Conservation (phyloP, 371 early-diverging fungal genomes). For the Rhizopus arrhizus region DNA sequence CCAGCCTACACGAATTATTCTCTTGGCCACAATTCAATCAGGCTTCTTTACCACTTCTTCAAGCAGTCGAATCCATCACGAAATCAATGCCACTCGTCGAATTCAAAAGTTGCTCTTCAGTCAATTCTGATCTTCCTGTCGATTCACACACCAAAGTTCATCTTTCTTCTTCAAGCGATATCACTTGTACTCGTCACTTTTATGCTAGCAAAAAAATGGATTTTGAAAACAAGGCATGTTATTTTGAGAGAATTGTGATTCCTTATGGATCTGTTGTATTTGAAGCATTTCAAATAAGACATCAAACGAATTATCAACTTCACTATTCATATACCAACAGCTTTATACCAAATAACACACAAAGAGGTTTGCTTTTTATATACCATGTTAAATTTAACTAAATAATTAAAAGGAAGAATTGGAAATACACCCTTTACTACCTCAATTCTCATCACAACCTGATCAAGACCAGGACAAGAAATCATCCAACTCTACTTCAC, state of each 20-base stretch:
- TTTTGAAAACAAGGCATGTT: constrained; percentile 15
- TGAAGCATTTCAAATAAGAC: constrained; percentile 33
- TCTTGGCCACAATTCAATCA: constrained; percentile 40
- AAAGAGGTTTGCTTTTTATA: background rate
- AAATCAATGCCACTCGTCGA: constrained; percentile 4
- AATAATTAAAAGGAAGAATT: constrained; percentile 6
- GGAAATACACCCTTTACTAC: background rate
- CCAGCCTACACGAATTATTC: constrained; percentile 34
- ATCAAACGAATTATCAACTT: background rate
- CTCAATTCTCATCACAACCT: background rate
- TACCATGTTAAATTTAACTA: background rate
- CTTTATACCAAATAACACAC: background rate
- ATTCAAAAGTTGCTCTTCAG: constrained; percentile 12
- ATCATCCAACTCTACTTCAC: background rate
- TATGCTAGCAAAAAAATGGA: constrained; percentile 27
- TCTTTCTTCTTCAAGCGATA: constrained; percentile 1
- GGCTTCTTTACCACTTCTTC: background rate
- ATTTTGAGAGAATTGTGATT: constrained; percentile 36
- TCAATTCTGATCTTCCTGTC: background rate
- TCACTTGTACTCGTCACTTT: constrained; percentile 33
- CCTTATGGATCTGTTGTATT: constrained; percentile 39
- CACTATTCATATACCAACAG: background rate
- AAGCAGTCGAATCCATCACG: constrained; percentile 7
- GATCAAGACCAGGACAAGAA: background rate
- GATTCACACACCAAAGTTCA: constrained; percentile 3